Conservation (phyloP, 1,139 yeast species). For the Yamadazyma pseudoaaseri region DNA sequence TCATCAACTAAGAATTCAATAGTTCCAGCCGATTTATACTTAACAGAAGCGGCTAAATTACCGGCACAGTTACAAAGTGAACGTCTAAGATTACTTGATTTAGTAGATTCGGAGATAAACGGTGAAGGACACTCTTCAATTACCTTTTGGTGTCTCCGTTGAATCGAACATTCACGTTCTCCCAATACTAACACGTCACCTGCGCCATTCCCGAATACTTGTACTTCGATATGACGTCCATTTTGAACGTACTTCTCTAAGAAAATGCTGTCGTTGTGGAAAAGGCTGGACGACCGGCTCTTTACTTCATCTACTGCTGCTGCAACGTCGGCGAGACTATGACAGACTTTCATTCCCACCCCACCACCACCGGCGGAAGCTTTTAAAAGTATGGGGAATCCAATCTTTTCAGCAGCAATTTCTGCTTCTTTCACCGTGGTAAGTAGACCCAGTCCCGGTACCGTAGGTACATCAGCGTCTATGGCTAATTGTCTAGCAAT, state of each 20-base stretch:
- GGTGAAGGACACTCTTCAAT: constrained; percentile 45
- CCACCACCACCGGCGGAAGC: constrained; percentile 11
- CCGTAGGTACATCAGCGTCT: constrained; percentile 7
- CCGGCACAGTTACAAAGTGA: constrained; percentile 20
- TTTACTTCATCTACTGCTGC: constrained; percentile 3
- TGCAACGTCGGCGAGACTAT: constrained; percentile 1
- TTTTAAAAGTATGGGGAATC: constrained; percentile 8
- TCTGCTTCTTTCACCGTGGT: constrained; percentile 1
- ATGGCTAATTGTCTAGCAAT: constrained; percentile 7
- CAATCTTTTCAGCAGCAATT: constrained; percentile 5
- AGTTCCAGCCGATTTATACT: constrained; percentile 35
- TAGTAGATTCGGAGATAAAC: constrained; percentile 14
- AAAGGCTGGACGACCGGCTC: constrained; percentile 6
- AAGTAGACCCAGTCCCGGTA: constrained; percentile 8
- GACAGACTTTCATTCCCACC: constrained; percentile 9
- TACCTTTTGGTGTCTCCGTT: constrained; percentile 49
- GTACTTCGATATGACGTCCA: constrained; percentile 48
- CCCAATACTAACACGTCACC: constrained; percentile 46
- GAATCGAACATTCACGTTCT: constrained; percentile 49
- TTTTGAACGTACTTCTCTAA: constrained; percentile 42
- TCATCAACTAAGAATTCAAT: constrained; percentile 31
- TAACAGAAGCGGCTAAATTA: constrained; percentile 21
- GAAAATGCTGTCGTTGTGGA: constrained; percentile 36
- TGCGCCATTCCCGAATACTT: constrained; percentile 42
- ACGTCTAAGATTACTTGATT: constrained; percentile 11